Conservation (phyloP, 257 asterid species). For the Solanum infundibuliforme region DNA sequence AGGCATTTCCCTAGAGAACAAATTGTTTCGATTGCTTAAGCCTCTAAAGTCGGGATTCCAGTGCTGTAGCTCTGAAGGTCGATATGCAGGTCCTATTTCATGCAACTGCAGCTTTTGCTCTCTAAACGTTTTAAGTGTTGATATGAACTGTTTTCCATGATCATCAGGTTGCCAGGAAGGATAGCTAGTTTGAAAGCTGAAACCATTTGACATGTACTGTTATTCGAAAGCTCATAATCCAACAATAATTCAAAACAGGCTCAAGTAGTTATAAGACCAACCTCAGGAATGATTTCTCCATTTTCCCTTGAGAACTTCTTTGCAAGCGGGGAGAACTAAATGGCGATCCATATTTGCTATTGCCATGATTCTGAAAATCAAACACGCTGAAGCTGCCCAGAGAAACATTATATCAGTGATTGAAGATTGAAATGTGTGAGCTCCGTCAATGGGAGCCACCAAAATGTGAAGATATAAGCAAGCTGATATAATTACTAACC, state of each 20-base stretch:
- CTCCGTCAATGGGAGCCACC: neutral
- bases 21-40: slow-evolving; percentile 22
- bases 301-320: slow-evolving; percentile 96
- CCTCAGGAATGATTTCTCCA: slow-evolving; percentile 97
- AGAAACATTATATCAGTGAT: neutral
- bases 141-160: slow-evolving; percentile 70
- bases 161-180: slow-evolving; percentile 80
- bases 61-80: slow-evolving; percentile 23
- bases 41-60: slow-evolving; percentile 33
- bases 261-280: neutral
- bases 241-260: neutral
- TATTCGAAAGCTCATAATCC: neutral
- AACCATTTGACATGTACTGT: slow-evolving; percentile 2
- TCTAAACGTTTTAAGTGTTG: slow-evolving; percentile 43
- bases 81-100: slow-evolving; percentile 16
- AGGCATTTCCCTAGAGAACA: slow-evolving; percentile 28
- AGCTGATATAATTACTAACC: slow-evolving; percentile 26
- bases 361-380: slow-evolving; percentile 79
- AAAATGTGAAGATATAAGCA: neutral
- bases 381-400: slow-evolving; percentile 75
- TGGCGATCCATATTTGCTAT: slow-evolving; percentile 69
- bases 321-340: slow-evolving; percentile 33
- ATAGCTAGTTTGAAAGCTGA: slow-evolving; percentile 71
- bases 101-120: slow-evolving; percentile 59
- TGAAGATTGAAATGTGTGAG: neutral